Evolutionary conservation across 1,139 yeast genomes (phyloP).

Genomic region (Pichia terricola): DNA sequence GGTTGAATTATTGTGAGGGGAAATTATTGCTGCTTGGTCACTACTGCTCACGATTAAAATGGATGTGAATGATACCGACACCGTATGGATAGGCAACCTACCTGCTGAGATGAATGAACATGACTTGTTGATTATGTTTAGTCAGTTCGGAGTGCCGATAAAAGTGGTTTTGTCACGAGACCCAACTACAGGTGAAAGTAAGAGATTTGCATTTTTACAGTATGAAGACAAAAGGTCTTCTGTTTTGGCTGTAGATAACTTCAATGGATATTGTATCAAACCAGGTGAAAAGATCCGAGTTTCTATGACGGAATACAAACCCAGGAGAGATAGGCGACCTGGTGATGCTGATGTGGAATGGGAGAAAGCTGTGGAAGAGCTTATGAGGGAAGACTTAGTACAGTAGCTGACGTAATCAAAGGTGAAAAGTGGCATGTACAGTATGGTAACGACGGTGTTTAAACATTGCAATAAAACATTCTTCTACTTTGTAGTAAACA

Average conservation of each 20-base stretch:
- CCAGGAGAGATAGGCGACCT: neutral
- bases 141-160: conserved; percentile 86
- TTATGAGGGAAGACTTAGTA: conserved; percentile 7
- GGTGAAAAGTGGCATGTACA: too few species aligned
- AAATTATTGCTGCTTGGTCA: neutral
- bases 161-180: conserved; percentile 69
- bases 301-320: conserved; percentile 4
- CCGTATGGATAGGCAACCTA: conserved; percentile 50
- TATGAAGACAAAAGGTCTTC: conserved; percentile 79
- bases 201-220: conserved; percentile 75
- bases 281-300: conserved; percentile 5
- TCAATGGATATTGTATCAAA: conserved; percentile 43
- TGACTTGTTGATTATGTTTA: conserved; percentile 69
- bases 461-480: too few species aligned
- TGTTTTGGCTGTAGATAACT: conserved; percentile 78
- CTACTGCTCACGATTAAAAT: neutral
- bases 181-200: conserved; percentile 54
- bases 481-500: too few species aligned
- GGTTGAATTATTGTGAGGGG: too few species aligned
- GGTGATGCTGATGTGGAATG: conserved; percentile 1
- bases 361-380: conserved; percentile 5
- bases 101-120: conserved; percentile 58
- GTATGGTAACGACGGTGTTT: too few species aligned
- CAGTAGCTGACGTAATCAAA: neutral
- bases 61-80: neutral